phyloP scores from a whole-genome alignment of 257 asterid genomes.

The Penstemon eatonii region DNA sequence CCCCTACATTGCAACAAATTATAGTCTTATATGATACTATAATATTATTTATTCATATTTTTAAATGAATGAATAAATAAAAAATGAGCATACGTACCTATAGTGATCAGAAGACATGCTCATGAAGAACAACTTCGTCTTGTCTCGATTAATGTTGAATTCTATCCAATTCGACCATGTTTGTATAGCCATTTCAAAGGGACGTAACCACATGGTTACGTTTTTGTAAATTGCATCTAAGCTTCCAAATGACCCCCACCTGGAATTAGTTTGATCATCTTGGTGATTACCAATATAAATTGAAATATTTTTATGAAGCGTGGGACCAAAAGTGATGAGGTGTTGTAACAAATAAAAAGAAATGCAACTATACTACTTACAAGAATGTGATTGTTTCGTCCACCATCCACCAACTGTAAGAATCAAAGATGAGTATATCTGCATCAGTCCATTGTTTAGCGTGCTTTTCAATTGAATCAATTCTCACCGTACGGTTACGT shows the following conservation, averaged over 20 bases:
- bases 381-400: conserved; percentile 38
- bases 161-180: conserved; percentile 65
- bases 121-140: conserved; percentile 49
- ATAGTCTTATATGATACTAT: neutral
- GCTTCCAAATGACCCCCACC: conserved; percentile 56
- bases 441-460: conserved; percentile 53
- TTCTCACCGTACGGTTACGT: conserved; percentile 31
- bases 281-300: neutral
- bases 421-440: conserved; percentile 47
- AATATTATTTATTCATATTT: neutral
- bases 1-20: conserved; percentile 30
- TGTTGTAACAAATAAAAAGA: too few relatives aligned
- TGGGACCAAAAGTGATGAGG: neutral
- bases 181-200: conserved; percentile 48
- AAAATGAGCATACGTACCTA: conserved; percentile 25
- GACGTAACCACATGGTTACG: conserved; percentile 31
- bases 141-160: conserved; percentile 37
- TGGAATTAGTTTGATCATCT: neutral
- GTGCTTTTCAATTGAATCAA: conserved; percentile 40
- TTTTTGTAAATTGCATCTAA: conserved; percentile 36
- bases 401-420: conserved; percentile 49
- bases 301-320: neutral
- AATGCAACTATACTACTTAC: conserved; percentile 30
- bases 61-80: neutral
- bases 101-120: conserved; percentile 48